These are phyloP conservation scores for Chytriomyces sp. DNA, from an alignment of 192 early-diverging fungal genomes.

Conservation along the genomic window DNA sequence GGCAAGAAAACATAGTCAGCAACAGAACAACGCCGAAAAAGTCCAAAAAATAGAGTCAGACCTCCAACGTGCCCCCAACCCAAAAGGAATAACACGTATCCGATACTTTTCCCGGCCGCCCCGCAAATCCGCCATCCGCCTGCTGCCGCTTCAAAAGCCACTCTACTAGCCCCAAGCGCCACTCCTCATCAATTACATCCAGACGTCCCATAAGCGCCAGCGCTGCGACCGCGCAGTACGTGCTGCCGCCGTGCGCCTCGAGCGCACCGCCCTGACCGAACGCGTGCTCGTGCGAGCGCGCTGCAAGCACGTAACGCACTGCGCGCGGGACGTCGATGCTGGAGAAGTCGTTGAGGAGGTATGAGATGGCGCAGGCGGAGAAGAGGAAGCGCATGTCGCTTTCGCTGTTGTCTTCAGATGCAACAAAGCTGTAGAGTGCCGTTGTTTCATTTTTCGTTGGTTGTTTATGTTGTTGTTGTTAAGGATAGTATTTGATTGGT, in stretches of 20 bases:
- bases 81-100: slow-evolving; percentile 99
- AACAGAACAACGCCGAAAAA: slow-evolving; percentile 14
- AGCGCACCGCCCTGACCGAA: slow-evolving; percentile 75
- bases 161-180: slow-evolving; percentile 48
- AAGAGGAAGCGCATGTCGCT: slow-evolving; percentile 89
- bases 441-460: background rate
- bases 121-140: slow-evolving; percentile 80
- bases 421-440: slow-evolving; percentile 61
- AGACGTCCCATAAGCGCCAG: slow-evolving; percentile 68
- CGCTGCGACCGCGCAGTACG: slow-evolving; percentile 87
- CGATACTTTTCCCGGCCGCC: slow-evolving; percentile 78
- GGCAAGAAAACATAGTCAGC: background rate
- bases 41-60: slow-evolving; percentile 21
- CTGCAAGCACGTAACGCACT: slow-evolving; percentile 59
- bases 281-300: slow-evolving; percentile 73
- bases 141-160: slow-evolving; percentile 84
- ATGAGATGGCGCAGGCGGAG: slow-evolving; percentile 82
- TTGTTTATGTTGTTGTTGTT: background rate
- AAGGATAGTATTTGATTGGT: background rate
- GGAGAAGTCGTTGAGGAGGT: slow-evolving; percentile 87
- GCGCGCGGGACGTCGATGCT: slow-evolving; percentile 71
- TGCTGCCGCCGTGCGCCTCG: slow-evolving; percentile 90
- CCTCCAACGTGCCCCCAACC: slow-evolving; percentile 82
- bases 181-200: slow-evolving; percentile 36
- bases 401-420: slow-evolving; percentile 71